phyloP scores from a whole-genome alignment of 2,329 filamentous ascomycete genomes.

The Clonostachys solani region DNA sequence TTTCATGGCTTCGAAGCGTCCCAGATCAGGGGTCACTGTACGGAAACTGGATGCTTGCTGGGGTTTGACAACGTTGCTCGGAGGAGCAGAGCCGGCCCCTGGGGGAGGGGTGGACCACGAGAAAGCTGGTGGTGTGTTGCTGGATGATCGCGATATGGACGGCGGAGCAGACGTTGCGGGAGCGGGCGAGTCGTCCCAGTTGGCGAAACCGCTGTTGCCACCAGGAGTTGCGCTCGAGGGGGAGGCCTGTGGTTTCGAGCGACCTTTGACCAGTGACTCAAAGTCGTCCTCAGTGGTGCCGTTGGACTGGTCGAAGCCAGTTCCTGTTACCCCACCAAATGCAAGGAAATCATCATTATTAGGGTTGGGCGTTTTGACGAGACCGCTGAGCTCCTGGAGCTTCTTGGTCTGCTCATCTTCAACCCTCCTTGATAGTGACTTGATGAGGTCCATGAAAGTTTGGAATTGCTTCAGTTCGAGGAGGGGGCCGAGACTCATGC shows the following conservation, averaged over 20 bases:
- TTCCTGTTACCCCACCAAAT: conserved; percentile 64
- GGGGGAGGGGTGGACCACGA: conserved; percentile 58
- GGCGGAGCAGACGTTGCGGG: conserved; percentile 20
- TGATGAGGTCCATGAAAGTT: conserved; percentile 85
- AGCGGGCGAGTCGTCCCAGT: conserved; percentile 40
- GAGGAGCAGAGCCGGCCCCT: conserved; percentile 20
- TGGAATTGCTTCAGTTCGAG: conserved; percentile 86
- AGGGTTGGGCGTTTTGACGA: conserved; percentile 39
- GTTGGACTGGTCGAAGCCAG: conserved; percentile 45
- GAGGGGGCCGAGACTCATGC: conserved; percentile 84
- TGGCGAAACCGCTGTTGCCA: conserved; percentile 31
- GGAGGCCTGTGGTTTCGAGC: conserved; percentile 8
- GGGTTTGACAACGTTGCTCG: conserved; percentile 24
- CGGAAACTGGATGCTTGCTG: conserved; percentile 38
- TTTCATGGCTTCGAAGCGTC: conserved; percentile 47
- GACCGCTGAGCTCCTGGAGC: conserved; percentile 73
- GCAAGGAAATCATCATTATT: conserved; percentile 65
- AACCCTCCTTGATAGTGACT: conserved; percentile 70
- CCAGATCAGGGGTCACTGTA: conserved; percentile 56
- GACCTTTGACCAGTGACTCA: conserved; percentile 81
- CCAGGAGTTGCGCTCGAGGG: conserved; percentile 13
- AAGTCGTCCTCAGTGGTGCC: conserved; percentile 69
- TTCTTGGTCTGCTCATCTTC: conserved; percentile 88
- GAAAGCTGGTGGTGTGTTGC: conserved; percentile 44
- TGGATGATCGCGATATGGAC: conserved; percentile 24